Evolutionary conservation across 192 early-diverging fungal species (phyloP), one percentile per base, ranked within the genome.

Genomic region (Chytriomyces sp.): DNA sequence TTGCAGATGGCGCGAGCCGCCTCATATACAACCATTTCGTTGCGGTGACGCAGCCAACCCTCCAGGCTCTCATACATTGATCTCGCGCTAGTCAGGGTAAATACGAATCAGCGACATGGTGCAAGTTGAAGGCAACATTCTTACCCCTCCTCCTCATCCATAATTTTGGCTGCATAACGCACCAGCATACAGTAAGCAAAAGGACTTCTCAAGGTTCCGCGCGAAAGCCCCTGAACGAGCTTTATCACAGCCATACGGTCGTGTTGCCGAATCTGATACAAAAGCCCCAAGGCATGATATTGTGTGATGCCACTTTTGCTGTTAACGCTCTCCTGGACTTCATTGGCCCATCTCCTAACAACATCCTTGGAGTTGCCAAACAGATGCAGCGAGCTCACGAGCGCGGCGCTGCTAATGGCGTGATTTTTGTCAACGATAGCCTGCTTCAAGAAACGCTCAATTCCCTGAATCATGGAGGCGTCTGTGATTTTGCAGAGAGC

Each of bases 211-310:
- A 99, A 78, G 33, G 80, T 53, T 7, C 80, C 81, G 30, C 84
- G 84, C 34, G 93, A 86, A 75, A 94, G 93, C 59, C 86, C 88
- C 73, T 98, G 96, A 30, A 98, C 92, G 61, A 99, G 70, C 82
- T 99, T 99, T 74, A 92, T 88, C 53, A 99, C 93, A 8, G 97
- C 97, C 96, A 99, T 98, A 40, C 93, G 87, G 83, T 99, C 97
- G 75, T 97, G 95, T 76, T 96, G 93, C 14, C 94, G 86, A 60
- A 99, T 98, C 57, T 89, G 89, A 74, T 96, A 99, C 79, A 99
- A 74, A 7, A 99, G 82, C 3, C 96, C 97, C 17, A 98, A 77
- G 22, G 97, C 96, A 73, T 99, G 97, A 80, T 99, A 99, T 82
- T 99, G 97, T 38, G 89, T 88, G 77, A 93, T 94, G 64, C 89